These are phyloP conservation scores for Scenedesmus sp. DNA, from an alignment of 163 green algal species.

Conservation along the genomic window DNA sequence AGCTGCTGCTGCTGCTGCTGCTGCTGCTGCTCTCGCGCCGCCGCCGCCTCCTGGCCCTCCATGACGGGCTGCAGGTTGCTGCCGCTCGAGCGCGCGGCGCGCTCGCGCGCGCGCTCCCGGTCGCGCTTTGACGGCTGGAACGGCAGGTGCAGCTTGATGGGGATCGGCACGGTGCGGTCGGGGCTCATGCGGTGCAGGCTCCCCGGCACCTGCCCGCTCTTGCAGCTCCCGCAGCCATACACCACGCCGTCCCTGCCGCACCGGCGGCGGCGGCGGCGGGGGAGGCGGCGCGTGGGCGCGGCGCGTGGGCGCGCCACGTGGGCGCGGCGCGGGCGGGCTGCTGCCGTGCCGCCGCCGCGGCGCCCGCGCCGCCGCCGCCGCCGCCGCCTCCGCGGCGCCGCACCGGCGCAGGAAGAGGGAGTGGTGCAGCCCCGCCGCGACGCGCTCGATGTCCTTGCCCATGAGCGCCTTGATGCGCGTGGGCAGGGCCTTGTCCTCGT, in stretches of 20 bases:
- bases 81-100: slow-evolving; percentile 14
- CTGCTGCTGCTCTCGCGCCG: slow-evolving; percentile 44
- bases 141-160: slow-evolving; percentile 44
- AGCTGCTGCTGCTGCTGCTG: background rate
- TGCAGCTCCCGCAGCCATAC: slow-evolving; percentile 71
- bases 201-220: slow-evolving; percentile 69
- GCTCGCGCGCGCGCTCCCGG: slow-evolving; percentile 14
- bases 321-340: no score
- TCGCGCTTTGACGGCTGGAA: slow-evolving; percentile 42
- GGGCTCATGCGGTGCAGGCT: slow-evolving; percentile 31
- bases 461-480: slow-evolving; percentile 48
- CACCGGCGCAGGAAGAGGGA: slow-evolving; percentile 78
- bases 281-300: no score
- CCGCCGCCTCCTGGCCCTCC: slow-evolving; percentile 33
- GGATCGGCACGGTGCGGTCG: slow-evolving; percentile 41
- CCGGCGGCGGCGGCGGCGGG: no score
- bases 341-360: no score
- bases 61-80: slow-evolving; percentile 35
- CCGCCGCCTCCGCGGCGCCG: no score
- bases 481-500: slow-evolving; percentile 58
- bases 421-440: slow-evolving; percentile 71
- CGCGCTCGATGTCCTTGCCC: slow-evolving; percentile 44
- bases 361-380: no score
- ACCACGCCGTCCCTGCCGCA: slow-evolving; percentile 66
- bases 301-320: no score